Conservation (phyloP, 2,329 filamentous ascomycete genomes). For the Gnomoniopsis sp. region DNA sequence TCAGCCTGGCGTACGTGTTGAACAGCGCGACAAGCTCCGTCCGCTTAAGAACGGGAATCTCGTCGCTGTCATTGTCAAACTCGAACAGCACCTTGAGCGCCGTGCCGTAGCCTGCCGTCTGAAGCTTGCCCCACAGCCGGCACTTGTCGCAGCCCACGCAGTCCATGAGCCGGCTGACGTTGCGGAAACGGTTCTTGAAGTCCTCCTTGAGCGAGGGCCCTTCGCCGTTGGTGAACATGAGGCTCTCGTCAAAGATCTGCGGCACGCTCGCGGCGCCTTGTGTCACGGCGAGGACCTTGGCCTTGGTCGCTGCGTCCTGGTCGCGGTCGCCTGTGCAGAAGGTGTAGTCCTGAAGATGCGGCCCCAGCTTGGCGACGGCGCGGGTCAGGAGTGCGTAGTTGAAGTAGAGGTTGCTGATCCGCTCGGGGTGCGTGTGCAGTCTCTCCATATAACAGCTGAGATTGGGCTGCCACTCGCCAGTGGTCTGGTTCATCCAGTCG, state of each 20-base stretch:
- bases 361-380: constrained; percentile 84
- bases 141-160: constrained; percentile 99
- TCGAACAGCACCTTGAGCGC: constrained; percentile 96
- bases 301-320: constrained; percentile 76
- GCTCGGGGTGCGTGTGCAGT: constrained; percentile 81
- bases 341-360: constrained; percentile 74
- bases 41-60: constrained; percentile 69
- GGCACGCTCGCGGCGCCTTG: constrained; percentile 65
- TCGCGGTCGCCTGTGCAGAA: constrained; percentile 85
- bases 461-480: constrained; percentile 90
- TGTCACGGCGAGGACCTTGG: constrained; percentile 76
- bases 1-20: constrained; percentile 88
- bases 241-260: constrained; percentile 87
- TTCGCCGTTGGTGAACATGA: constrained; percentile 86
- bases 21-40: constrained; percentile 93
- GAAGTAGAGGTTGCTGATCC: constrained; percentile 97
- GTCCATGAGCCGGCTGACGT: constrained; percentile 96
- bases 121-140: constrained; percentile 94
- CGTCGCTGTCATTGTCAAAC: constrained; percentile 66
- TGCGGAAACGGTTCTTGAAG: constrained; percentile 95
- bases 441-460: constrained; percentile 81
- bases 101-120: constrained; percentile 91
- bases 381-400: constrained; percentile 96
- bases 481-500: constrained; percentile 93
- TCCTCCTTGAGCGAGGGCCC: constrained; percentile 86